A percentile compares a stretch with the other conserved stretches of the same genome.
These are phyloP conservation scores for Penicillium hordei DNA, from an alignment of 2,329 filamentous ascomycete species.

Conservation along the genomic window DNA sequence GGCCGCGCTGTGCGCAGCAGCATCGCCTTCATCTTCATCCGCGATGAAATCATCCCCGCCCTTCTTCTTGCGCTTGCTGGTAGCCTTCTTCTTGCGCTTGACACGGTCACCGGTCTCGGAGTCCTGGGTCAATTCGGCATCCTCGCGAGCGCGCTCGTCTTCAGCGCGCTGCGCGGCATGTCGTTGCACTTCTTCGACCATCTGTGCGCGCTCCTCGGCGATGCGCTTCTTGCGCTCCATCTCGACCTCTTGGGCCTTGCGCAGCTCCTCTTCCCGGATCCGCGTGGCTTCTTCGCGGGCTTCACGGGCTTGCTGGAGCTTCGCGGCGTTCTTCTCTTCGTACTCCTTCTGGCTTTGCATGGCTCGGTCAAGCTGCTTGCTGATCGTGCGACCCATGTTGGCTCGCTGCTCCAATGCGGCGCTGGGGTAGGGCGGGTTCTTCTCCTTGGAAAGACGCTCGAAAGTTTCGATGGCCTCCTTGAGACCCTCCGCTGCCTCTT, in stretches of 20 bases:
- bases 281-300: slow-evolving; percentile 77
- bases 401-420: slow-evolving; percentile 90
- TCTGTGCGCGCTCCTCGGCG: slow-evolving; percentile 78
- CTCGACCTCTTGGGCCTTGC: slow-evolving; percentile 66
- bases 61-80: slow-evolving; percentile 63
- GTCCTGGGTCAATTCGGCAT: slow-evolving; percentile 79
- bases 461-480: slow-evolving; percentile 79
- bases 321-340: slow-evolving; percentile 87
- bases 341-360: slow-evolving; percentile 84
- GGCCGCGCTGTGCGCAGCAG: slow-evolving; percentile 31
- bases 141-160: slow-evolving; percentile 66
- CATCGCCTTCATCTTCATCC: slow-evolving; percentile 47
- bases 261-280: slow-evolving; percentile 73
- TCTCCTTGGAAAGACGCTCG: slow-evolving; percentile 58
- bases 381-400: slow-evolving; percentile 95
- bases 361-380: slow-evolving; percentile 83
- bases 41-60: slow-evolving; percentile 35
- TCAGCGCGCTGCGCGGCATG: slow-evolving; percentile 69
- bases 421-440: slow-evolving; percentile 80
- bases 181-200: slow-evolving; percentile 72
- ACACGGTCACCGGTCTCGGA: slow-evolving; percentile 77
- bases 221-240: slow-evolving; percentile 76
- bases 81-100: slow-evolving; percentile 67
- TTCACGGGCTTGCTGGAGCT: slow-evolving; percentile 76
- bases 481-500: slow-evolving; percentile 75